Evolutionary conservation across 768 basidiomycete genomes (phyloP).

Genomic region (Mycena kentingensis): DNA sequence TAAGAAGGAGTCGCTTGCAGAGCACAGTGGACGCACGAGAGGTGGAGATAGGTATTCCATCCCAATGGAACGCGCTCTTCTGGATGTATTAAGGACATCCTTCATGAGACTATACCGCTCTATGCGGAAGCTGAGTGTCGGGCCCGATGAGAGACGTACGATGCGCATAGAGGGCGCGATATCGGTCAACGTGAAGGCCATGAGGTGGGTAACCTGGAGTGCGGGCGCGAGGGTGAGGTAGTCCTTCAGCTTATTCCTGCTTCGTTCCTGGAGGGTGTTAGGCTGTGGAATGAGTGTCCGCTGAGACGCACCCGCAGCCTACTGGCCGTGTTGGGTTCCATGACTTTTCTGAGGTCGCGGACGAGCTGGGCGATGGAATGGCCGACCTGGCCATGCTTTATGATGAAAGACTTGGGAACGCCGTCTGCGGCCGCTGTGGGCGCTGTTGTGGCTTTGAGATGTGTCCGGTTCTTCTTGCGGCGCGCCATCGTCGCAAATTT

Average conservation of each 20-base stretch:
- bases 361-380: conserved; percentile 85
- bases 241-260: conserved; percentile 89
- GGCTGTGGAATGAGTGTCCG: background rate
- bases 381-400: conserved; percentile 95
- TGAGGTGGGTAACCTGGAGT: conserved; percentile 87
- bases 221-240: conserved; percentile 90
- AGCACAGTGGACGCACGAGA: conserved; percentile 55
- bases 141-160: conserved; percentile 84
- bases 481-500: conserved; percentile 56
- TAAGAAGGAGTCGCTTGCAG: background rate
- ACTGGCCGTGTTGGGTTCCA: conserved; percentile 97
- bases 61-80: conserved; percentile 72
- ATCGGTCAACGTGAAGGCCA: conserved; percentile 88
- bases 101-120: conserved; percentile 92
- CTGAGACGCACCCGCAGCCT: conserved; percentile 69
- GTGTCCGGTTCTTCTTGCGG: conserved; percentile 78
- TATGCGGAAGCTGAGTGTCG: conserved; percentile 90
- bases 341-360: conserved; percentile 88
- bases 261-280: conserved; percentile 69
- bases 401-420: conserved; percentile 90
- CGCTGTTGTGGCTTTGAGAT: conserved; percentile 61
- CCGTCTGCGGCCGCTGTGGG: conserved; percentile 35
- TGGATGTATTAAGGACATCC: conserved; percentile 69
- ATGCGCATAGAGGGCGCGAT: conserved; percentile 86
- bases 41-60: conserved; percentile 92